A percentile compares a stretch with the other conserved stretches of the same genome.
phyloP scores from a whole-genome alignment of 805 yeast genomes.

The Saccharomycopsis synnaedendra region DNA sequence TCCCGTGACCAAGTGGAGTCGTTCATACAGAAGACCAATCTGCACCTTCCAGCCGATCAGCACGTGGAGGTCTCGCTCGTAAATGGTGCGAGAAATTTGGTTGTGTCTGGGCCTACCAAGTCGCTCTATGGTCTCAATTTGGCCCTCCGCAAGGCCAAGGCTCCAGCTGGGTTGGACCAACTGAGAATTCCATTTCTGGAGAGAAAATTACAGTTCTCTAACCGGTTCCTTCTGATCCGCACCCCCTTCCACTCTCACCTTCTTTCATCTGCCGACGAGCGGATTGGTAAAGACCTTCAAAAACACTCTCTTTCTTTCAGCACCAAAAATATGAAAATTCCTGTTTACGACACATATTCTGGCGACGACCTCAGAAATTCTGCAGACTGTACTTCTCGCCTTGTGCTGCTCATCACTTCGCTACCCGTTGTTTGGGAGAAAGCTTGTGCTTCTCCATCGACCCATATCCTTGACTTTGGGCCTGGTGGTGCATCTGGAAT shows the following conservation, averaged over 20 bases:
- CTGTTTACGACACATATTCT: conserved; percentile 82
- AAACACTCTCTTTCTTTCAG: conserved; percentile 46
- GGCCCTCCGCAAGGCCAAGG: conserved; percentile 86
- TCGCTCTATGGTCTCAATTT: conserved; percentile 92
- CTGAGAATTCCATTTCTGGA: conserved; percentile 88
- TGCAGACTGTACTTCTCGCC: conserved; percentile 54
- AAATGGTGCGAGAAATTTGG: conserved; percentile 93
- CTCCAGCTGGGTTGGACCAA: conserved; percentile 90
- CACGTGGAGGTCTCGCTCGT: conserved; percentile 84
- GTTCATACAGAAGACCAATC: conserved; percentile 77
- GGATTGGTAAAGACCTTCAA: conserved; percentile 55
- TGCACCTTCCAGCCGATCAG: conserved; percentile 85
- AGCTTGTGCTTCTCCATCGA: conserved; percentile 55
- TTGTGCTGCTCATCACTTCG: conserved; percentile 73
- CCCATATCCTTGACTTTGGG: conserved; percentile 94
- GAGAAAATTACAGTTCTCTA: conserved; percentile 87
- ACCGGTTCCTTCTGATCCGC: conserved; percentile 87
- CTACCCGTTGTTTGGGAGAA: conserved; percentile 91
- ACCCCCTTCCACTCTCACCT: conserved; percentile 96
- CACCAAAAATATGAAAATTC: conserved; percentile 51
- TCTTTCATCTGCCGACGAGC: conserved; percentile 57
- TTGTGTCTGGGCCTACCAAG: conserved; percentile 96
- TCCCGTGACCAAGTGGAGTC: conserved; percentile 67
- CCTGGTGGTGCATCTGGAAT: conserved; percentile 98
- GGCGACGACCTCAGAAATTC: conserved; percentile 66